Base-by-base conservation (phyloP, 108 stramenopile genomes). In the Schizochytrium sp. region DNA sequence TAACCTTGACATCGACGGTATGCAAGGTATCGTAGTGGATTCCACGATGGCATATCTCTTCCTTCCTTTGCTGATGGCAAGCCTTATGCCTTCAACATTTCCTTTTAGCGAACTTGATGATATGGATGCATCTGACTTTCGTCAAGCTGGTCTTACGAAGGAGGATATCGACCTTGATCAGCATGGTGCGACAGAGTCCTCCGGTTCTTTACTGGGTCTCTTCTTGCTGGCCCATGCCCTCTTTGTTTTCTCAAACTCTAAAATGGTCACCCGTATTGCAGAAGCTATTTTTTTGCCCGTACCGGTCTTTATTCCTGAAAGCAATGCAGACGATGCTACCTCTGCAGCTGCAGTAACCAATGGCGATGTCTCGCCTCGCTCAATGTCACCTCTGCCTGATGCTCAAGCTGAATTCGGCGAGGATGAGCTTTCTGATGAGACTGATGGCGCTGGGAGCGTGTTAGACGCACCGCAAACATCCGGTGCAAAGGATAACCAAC, bases 41-140 rank as follows among this genome's bases (percentile, higher is more conserved):
- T 17, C 76, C 12, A 10, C 76, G n/a, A 83, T 83, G 76, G 76
- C 76, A n/a, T 83, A 83, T 40, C 53, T 83, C n/a, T 49, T 83
- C 15, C 76, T 83, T 40, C 76, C 76, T 1, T 40, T 83, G 28
- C 53, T 83, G n/a, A 49, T 83, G 47, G 76, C 76, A 5, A 83
- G 76, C 53, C 76, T 83, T 1, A 47, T 83, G 7, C 76, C 76
- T 5, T n/a, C 47, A 47, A 83, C 76, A 7, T 49, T 55, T 55
- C 76, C 76, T 0, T 83, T 55, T 55, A 55, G 50, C 15, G 76
- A 83, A 40, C 53, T 83, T 38, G 76, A 83, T 38, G 76, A 83
- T 53, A 49, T 83, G 76, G 53, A 49, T 38, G 76, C 10, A 17
- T n/a, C 47, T 38, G 76, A 83, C 76, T 83, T 83, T 2, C 28